Conservation (phyloP, 495 filamentous ascomycete species). For the Hypoxylon lienhwacheense region DNA sequence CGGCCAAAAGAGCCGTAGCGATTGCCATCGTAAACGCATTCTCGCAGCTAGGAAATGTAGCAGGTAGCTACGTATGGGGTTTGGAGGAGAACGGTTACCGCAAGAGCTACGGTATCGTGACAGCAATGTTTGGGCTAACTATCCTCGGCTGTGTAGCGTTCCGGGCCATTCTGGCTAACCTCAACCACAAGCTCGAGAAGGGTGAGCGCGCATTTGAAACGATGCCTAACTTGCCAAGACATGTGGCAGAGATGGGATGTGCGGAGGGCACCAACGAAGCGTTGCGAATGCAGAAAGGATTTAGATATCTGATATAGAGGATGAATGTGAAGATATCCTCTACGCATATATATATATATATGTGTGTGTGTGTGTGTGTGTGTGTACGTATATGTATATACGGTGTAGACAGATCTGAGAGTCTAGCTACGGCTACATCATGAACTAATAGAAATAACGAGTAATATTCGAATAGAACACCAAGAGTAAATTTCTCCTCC, state of each 20-base stretch:
- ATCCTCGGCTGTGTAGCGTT: slow-evolving; percentile 49
- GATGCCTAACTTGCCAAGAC: slow-evolving; percentile 29
- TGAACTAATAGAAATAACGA: too few species aligned
- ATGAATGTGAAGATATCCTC: background rate
- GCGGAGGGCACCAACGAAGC: slow-evolving; percentile 30
- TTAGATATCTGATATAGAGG: slow-evolving; percentile 32
- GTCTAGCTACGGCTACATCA: too few species aligned
- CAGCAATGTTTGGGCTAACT: slow-evolving; percentile 68
- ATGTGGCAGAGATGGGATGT: slow-evolving; percentile 25
- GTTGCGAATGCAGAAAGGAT: slow-evolving; percentile 30
- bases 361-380: too few species aligned
- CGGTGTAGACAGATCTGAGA: too few species aligned
- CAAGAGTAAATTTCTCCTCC: too few species aligned
- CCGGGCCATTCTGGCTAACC: slow-evolving; percentile 59
- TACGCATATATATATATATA: slow-evolving; percentile 2
- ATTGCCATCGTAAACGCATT: slow-evolving; percentile 78
- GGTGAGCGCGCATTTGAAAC: slow-evolving; percentile 38
- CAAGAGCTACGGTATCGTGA: slow-evolving; percentile 52
- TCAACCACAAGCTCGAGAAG: slow-evolving; percentile 69
- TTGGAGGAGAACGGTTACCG: slow-evolving; percentile 44
- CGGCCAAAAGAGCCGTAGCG: slow-evolving; percentile 76
- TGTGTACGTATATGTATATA: too few species aligned
- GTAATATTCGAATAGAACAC: too few species aligned
- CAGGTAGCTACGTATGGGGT: slow-evolving; percentile 74
- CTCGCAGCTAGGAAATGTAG: slow-evolving; percentile 70